Percentiles rank a stretch among this genome's conserved stretches.
Evolutionary conservation across 2,329 filamentous ascomycete species (phyloP).

Genomic region (Ilyonectria sp.): DNA sequence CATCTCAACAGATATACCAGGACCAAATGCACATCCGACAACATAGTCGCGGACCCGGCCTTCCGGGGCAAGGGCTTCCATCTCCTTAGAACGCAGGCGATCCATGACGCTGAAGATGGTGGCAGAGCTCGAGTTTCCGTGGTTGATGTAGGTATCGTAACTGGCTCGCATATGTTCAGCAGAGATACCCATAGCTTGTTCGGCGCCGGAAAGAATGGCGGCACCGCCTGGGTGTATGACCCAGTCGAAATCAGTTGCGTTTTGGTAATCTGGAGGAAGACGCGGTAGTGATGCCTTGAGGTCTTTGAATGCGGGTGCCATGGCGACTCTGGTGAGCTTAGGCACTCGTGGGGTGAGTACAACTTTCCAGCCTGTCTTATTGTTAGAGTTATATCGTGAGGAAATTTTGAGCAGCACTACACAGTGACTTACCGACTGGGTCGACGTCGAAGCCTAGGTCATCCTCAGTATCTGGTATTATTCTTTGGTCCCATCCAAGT

Average conservation of each 20-base stretch:
- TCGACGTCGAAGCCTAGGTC: slow-evolving; percentile 78
- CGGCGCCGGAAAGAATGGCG: slow-evolving; percentile 76
- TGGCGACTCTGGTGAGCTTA: slow-evolving; percentile 65
- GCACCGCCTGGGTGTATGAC: slow-evolving; percentile 80
- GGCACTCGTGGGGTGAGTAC: slow-evolving; percentile 74
- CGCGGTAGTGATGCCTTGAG: slow-evolving; percentile 65
- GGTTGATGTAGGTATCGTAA: slow-evolving; percentile 77
- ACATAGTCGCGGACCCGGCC: slow-evolving; percentile 70
- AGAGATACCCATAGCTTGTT: slow-evolving; percentile 69
- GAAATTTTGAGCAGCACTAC: neutral
- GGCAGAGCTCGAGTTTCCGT: slow-evolving; percentile 79
- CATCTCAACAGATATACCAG: slow-evolving; percentile 79
- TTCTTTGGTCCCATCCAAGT: slow-evolving; percentile 75
- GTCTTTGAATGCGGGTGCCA: slow-evolving; percentile 68
- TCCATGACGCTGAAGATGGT: slow-evolving; percentile 80
- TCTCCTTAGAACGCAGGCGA: slow-evolving; percentile 70
- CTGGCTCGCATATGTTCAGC: slow-evolving; percentile 78
- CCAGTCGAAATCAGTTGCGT: slow-evolving; percentile 77
- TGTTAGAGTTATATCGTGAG: neutral
- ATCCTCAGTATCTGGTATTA: slow-evolving; percentile 72
- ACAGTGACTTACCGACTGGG: slow-evolving; percentile 64
- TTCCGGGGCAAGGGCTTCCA: slow-evolving; percentile 69
- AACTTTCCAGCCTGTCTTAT: slow-evolving; percentile 73
- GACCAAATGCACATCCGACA: slow-evolving; percentile 79
- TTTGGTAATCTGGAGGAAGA: slow-evolving; percentile 61